These are phyloP conservation scores for Lyophyllum shimeji DNA, from an alignment of 768 basidiomycete genomes.

Conservation along the genomic window DNA sequence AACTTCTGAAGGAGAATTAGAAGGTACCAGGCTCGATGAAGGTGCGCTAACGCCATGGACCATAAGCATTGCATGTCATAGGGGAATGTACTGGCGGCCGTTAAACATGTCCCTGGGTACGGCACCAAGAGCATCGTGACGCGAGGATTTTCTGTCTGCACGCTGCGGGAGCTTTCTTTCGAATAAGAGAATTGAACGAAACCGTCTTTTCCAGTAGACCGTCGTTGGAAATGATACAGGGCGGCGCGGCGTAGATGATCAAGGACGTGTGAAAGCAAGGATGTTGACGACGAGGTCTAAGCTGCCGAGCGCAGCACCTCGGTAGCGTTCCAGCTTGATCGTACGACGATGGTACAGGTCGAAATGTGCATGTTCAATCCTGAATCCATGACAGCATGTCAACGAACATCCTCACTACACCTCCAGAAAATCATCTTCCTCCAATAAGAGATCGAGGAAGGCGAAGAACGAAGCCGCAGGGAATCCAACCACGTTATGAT, in stretches of 20 bases:
- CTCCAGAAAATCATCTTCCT: conserved; percentile 78
- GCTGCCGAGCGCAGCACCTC: not conserved
- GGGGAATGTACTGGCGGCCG: not conserved
- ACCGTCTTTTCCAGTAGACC: not conserved
- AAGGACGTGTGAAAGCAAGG: not conserved
- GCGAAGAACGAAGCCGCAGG: conserved; percentile 85
- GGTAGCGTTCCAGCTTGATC: not conserved
- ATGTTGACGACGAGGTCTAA: not conserved
- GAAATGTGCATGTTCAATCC: not conserved
- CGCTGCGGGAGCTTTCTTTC: not conserved
- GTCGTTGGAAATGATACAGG: not conserved
- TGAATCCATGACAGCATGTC: not conserved
- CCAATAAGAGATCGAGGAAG: conserved; percentile 64
- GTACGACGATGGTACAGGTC: not conserved
- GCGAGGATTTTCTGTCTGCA: not conserved
- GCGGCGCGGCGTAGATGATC: not conserved
- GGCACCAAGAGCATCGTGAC: not conserved
- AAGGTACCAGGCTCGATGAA: not conserved
- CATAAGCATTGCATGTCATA: not conserved
- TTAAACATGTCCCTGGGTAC: not conserved
- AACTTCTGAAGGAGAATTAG: not conserved
- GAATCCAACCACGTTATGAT: conserved; percentile 90
- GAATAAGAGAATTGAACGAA: not conserved
- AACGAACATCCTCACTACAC: conserved; percentile 23
- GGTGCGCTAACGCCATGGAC: not conserved